Evolutionary conservation across 2,329 filamentous ascomycete genomes (phyloP), one percentile per base, ranked within the genome.

Genomic region (Cladophialophora exuberans): DNA sequence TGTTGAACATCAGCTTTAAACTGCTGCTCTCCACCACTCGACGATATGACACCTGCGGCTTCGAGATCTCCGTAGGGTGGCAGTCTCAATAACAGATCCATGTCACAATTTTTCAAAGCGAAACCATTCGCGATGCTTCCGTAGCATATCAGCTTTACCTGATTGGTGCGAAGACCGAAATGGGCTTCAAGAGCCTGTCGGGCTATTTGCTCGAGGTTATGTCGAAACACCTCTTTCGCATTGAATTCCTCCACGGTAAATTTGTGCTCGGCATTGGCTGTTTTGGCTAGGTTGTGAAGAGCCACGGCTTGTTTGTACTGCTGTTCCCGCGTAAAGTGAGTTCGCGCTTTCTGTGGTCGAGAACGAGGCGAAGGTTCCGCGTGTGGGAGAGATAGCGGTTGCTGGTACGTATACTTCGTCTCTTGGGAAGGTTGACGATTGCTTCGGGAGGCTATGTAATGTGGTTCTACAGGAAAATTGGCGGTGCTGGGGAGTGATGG

Each of bases 71-170:
- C 33, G 9, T 48, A 22, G 11, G 28, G 25, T 17, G 13, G n/a
- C 9, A 18, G 5, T 7, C 23, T 49, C 22, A 15, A 7, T 6
- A 87, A 88, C 25, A 96, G 81, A 70, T 97, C 92, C 87, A 96
- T 90, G 66, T 96, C 91, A 1, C 91, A 93, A n/a, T 85, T 84
- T 64, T 88, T 88, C 9, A 89, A 90, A 3, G 89, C 92, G 72
- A 96, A 96, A 0, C 91, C 91, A 10, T 90, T 92, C 17, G 83
- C 83, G 42, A 95, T 77, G 68, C 90, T 95, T 4, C 90, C 91
- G 67, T 94, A 95, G 65, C 87, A 90, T 63, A 84, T 84, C 11
- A 95, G 76, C 49, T 84, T 77, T n/a, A 93, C 80, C 47, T 81
- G 81, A 7, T 74, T 67, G 20, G 79, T 66, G 13, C 79, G 73